Conservation (phyloP, 2,329 filamentous ascomycete genomes). For the Akanthomyces uredinophilus region DNA sequence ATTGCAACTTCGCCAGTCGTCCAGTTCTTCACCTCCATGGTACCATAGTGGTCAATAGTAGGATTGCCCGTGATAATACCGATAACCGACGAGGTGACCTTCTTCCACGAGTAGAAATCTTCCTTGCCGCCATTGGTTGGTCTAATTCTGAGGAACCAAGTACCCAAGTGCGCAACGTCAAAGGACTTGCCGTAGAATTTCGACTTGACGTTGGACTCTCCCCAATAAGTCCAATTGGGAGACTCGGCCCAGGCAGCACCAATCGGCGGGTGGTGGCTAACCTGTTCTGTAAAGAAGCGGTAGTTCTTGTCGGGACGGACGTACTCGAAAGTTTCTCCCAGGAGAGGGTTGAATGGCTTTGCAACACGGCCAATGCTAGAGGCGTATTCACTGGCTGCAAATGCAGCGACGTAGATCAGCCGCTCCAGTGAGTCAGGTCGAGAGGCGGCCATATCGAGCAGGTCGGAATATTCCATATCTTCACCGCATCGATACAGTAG, state of each 20-base stretch:
- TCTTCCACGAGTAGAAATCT: conserved; percentile 98
- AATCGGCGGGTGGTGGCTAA: conserved; percentile 93
- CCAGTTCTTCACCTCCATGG: conserved; percentile 97
- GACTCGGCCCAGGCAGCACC: conserved; percentile 91
- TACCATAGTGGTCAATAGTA: conserved; percentile 94
- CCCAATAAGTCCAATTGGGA: conserved; percentile 94
- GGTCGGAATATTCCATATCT: conserved; percentile 95
- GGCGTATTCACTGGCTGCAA: conserved; percentile 93
- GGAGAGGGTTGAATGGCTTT: conserved; percentile 94
- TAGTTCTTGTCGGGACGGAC: conserved; percentile 94
- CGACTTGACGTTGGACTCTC: conserved; percentile 89
- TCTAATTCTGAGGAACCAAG: conserved; percentile 88
- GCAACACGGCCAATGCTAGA: conserved; percentile 95
- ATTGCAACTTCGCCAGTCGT: conserved; percentile 87
- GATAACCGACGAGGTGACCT: conserved; percentile 94
- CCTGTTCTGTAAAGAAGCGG: conserved; percentile 97
- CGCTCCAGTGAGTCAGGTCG: conserved; percentile 83
- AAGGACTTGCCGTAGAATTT: conserved; percentile 98
- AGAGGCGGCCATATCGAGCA: conserved; percentile 83
- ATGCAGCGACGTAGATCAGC: conserved; percentile 89
- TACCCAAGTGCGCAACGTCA: conserved; percentile 92
- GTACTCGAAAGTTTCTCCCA: conserved; percentile 97
- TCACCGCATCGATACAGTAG: conserved; percentile 90
- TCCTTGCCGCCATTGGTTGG: conserved; percentile 69
- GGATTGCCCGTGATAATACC: conserved; percentile 97